phyloP scores from a whole-genome alignment of 2,329 filamentous ascomycete genomes.

The Monosporascus sp. region DNA sequence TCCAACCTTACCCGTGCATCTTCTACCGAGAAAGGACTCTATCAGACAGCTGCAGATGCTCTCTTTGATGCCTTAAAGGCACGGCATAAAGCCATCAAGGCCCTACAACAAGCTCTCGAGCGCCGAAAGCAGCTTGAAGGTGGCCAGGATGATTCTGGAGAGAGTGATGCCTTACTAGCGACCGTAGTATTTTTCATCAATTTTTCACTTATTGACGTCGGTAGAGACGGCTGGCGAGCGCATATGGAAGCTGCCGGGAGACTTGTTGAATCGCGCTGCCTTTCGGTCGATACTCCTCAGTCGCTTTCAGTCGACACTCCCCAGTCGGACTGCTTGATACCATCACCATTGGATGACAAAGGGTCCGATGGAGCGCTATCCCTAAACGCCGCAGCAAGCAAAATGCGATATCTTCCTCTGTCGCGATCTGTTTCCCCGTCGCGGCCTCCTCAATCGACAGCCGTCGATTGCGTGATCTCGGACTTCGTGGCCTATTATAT shows the following conservation, averaged over 20 bases:
- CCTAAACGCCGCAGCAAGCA: background rate
- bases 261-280: conserved; percentile 23
- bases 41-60: conserved; percentile 25
- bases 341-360: background rate
- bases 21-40: conserved; percentile 13
- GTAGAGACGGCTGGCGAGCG: conserved; percentile 38
- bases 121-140: conserved; percentile 3
- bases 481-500: conserved; percentile 34
- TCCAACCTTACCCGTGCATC: conserved; percentile 35
- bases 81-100: conserved; percentile 41
- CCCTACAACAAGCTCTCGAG: conserved; percentile 34
- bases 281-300: background rate
- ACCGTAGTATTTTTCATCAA: conserved; percentile 47
- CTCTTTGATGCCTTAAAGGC: conserved; percentile 42
- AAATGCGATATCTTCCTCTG: background rate
- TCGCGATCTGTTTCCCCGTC: background rate
- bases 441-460: conserved; percentile 1
- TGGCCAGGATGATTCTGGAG: conserved; percentile 29
- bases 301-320: too few species aligned
- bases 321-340: too few species aligned
- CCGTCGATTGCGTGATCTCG: conserved; percentile 40
- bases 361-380: background rate
- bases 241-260: conserved; percentile 41
- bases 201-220: conserved; percentile 45
- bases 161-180: conserved; percentile 41